Evolutionary conservation across 345 rosid species (phyloP), one percentile per base, ranked within the genome.

Genomic region (Iberis pinnata): DNA sequence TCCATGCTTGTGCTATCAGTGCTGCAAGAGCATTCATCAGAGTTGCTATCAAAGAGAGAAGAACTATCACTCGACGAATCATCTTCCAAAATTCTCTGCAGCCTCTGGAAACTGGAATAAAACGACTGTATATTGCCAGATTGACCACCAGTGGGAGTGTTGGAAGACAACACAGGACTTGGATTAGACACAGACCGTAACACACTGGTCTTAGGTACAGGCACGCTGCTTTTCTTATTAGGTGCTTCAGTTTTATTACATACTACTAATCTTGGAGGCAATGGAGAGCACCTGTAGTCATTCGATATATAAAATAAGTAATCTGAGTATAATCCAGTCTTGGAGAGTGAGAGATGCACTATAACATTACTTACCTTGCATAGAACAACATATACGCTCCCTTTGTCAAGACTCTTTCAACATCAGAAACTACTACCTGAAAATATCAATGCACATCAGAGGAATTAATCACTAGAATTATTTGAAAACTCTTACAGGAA

Each of bases 371-470:
- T 65, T 62, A 93, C 99, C 99, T 86, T 49, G 95, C 78, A 55
- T 93, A 93, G 40, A 93, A 80, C 57, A 93, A 81, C 89, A 88
- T 83, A 73, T 86, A 88, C 13, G 96, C 99, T 22, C 86, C 84
- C 63, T 74, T 68, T 11, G 73, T 63, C 54, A 86, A 66, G 54
- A 88, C 84, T 62, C 72, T 79, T 61, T 76, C 96, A 46, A 79
- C 73, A 13, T 86, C 94, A 45, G 75, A 73, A 16, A 78, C 41
- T 49, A 80, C 79, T 48, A 93, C 95, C 99, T 93, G 70, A 45
- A 36, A 70, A 61, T 17, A 25, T 42, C 59, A 45, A 56, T 5
- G 42, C 25, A 43, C 39, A 49, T 24, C 6, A 37, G 11, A 56
- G 18, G 32, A 42, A 49, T 42, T 43, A 35, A 27, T 24, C 29